These are phyloP conservation scores for Quercus tomentella DNA, from an alignment of 331 rosid species.

Conservation along the genomic window DNA sequence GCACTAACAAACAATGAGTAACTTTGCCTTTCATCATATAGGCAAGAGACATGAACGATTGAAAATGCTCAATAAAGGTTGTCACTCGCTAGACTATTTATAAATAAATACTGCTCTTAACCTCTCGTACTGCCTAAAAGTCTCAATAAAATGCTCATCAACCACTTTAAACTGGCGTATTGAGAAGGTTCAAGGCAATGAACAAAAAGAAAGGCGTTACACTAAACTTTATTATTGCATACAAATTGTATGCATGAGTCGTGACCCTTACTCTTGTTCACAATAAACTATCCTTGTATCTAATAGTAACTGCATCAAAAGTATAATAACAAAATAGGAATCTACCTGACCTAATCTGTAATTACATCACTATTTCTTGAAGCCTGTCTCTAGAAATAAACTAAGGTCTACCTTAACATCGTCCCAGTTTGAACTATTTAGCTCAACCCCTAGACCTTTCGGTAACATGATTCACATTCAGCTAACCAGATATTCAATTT, in stretches of 20 bases:
- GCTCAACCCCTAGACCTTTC: neutral
- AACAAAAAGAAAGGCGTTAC: neutral
- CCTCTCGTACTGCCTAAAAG: no score
- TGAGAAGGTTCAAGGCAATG: neutral
- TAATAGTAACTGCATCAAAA: neutral
- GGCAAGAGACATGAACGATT: no score
- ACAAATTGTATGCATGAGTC: neutral
- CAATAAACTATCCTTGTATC: neutral
- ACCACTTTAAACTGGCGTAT: neutral
- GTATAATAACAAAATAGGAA: conserved; percentile 5
- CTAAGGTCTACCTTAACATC: neutral
- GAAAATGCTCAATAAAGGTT: no score
- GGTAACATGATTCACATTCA: neutral
- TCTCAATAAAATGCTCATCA: no score
- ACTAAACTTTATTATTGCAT: neutral
- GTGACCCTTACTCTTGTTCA: neutral
- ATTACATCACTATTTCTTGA: conserved; percentile 28
- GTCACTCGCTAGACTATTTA: no score
- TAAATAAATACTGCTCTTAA: no score
- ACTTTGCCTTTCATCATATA: no score
- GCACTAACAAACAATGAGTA: no score
- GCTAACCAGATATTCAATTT: neutral
- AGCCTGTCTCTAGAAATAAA: conserved; percentile 13
- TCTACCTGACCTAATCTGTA: conserved; percentile 22
- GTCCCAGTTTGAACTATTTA: neutral